Base-by-base conservation (phyloP, 768 basidiomycete genomes). In the Rhodosporidiobolus odoratus region DNA sequence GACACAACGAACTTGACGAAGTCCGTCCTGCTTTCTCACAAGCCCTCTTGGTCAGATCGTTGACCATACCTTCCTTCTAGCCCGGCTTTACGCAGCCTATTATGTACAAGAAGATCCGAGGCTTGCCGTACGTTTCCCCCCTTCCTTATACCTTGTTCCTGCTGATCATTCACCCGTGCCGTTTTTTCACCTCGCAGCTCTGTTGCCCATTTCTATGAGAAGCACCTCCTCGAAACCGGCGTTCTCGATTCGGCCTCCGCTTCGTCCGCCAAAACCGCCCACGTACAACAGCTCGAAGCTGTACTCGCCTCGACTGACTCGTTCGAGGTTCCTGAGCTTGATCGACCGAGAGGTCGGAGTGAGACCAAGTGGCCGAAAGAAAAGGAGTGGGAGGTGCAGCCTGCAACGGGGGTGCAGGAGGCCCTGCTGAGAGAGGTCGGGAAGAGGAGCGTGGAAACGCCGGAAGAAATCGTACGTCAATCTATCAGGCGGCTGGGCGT, bases 101-200 rank as follows among this genome's bases (percentile, higher is more conserved):
- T 16, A 96, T 95, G 92, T 96, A 96, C 80, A 84, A 90, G 79
- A 86, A 89, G 80, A 94, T 95, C 77, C 91, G 93, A 76, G 85
- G 88, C 53, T 87, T 86, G 53, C 83, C 93, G 10, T 83, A 87
- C 60, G 91, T 91, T 19, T 21, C 40, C n/a, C 19, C 37, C 37
- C n/a, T 25, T 41, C 50, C n/a, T 21, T 25, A 4, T 13, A 21
- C 23, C 43, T n/a, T 34, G 35, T 35, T 1, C 25, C 25, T 27
- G n/a, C 86, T 82, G 17, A 2, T 37, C 52, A 1, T n/a, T 54
- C 23, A 53, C 27, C 37, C 25, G n/a, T 21, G 35, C 19, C 23
- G 35, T 8, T 27, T 19, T 23, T 5, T 21, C 1, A n/a, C 7
- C 16, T 6, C 25, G 21, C 53, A 68, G 66, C 0, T 68, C 71